Evolutionary conservation across 495 filamentous ascomycete species (phyloP).

Genomic region (Darksidea phi): DNA sequence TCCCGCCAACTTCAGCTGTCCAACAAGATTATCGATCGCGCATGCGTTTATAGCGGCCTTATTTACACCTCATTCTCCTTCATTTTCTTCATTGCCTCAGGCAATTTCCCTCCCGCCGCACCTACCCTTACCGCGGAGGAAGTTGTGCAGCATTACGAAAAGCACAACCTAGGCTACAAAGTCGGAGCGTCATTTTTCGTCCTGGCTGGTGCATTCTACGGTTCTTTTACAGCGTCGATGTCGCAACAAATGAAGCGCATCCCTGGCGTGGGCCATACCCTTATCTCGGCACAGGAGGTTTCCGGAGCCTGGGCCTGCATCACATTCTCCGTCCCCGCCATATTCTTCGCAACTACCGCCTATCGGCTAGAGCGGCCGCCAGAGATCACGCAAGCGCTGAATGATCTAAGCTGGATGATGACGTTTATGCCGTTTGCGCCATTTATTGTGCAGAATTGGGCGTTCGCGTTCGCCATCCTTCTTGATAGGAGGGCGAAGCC

Average conservation of each 20-base stretch:
- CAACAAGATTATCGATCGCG: constrained; percentile 1
- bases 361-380: constrained; percentile 6
- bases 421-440: constrained; percentile 1
- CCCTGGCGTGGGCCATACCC: constrained; percentile 1
- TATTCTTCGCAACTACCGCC: constrained; percentile 4
- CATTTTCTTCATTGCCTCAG: neutral
- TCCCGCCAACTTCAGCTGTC: neutral
- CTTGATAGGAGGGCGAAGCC: neutral
- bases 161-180: neutral
- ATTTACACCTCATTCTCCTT: constrained; percentile 1
- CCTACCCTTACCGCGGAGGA: neutral
- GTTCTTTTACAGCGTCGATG: neutral
- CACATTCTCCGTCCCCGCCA: constrained; percentile 4
- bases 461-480: neutral
- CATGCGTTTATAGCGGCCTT: neutral
- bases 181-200: constrained; percentile 1
- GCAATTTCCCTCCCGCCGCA: neutral
- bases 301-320: neutral
- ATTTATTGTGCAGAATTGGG: neutral
- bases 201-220: neutral
- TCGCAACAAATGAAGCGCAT: constrained; percentile 11
- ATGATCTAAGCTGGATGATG: constrained; percentile 2
- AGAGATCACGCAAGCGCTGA: constrained; percentile 5
- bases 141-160: constrained; percentile 1
- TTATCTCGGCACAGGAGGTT: neutral